These are phyloP conservation scores for Torulaspora microellipsoides DNA, from an alignment of 805 yeast genomes.

Conservation along the genomic window DNA sequence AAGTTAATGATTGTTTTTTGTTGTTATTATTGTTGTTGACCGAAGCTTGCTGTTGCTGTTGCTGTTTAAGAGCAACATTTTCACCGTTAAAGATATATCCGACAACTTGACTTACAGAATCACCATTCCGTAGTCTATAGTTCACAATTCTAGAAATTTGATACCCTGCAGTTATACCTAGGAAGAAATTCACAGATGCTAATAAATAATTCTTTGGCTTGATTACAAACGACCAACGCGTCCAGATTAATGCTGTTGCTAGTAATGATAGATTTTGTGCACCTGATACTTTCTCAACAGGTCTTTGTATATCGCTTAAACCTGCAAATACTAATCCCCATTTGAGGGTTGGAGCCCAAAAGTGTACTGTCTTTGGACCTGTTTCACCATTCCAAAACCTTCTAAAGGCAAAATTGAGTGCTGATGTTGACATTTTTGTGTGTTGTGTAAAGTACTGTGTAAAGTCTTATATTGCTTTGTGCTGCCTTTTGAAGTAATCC, in stretches of 20 bases:
- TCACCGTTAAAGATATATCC: slow-evolving; percentile 55
- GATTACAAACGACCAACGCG: slow-evolving; percentile 95
- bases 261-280: slow-evolving; percentile 62
- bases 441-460: too few relatives aligned
- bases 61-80: background rate
- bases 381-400: slow-evolving; percentile 80
- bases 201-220: slow-evolving; percentile 79
- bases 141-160: slow-evolving; percentile 69
- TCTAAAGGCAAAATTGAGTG: slow-evolving; percentile 41
- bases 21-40: background rate
- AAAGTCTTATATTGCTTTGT: too few relatives aligned
- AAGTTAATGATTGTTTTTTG: slow-evolving; percentile 4
- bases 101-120: slow-evolving; percentile 50
- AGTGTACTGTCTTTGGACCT: slow-evolving; percentile 96
- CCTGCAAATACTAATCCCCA: slow-evolving; percentile 96
- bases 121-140: slow-evolving; percentile 65
- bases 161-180: slow-evolving; percentile 83
- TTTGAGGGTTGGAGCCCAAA: slow-evolving; percentile 77
- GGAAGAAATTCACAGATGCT: slow-evolving; percentile 91
- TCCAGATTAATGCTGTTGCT: slow-evolving; percentile 95
- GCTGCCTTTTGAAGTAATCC: too few relatives aligned
- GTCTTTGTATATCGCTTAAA: slow-evolving; percentile 76
- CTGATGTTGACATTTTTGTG: slow-evolving; percentile 12
- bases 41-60: slow-evolving; percentile 1
- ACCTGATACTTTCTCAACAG: slow-evolving; percentile 87